Conservation (phyloP, 208 protist species). For the Willaertia magna region DNA sequence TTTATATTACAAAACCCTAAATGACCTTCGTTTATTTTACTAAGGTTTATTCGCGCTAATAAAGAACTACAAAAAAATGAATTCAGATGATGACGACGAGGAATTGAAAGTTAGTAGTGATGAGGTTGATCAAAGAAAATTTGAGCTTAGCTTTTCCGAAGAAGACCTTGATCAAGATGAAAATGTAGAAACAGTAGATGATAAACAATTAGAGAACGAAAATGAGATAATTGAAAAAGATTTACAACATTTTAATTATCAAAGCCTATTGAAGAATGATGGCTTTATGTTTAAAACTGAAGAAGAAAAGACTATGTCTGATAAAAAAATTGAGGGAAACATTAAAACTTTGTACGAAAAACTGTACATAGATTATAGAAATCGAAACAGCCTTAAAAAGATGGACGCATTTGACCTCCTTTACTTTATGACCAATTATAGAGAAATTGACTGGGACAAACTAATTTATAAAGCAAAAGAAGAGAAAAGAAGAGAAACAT, state of each 20-base stretch:
- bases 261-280: background rate
- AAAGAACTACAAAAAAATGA: no score
- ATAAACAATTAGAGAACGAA: no score
- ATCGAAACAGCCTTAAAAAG: background rate
- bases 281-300: background rate
- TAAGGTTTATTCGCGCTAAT: no score
- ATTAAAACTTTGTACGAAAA: background rate
- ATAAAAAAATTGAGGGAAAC: background rate
- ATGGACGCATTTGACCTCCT: background rate
- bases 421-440: background rate
- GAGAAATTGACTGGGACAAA: background rate
- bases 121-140: no score
- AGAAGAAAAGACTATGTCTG: background rate
- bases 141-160: no score
- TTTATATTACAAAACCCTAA: no score
- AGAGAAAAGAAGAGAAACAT: background rate
- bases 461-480: background rate
- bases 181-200: no score
- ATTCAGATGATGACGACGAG: no score
- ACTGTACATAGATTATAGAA: background rate
- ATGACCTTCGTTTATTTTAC: no score
- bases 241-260: background rate
- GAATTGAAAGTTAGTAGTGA: no score
- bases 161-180: no score
- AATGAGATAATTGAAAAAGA: background rate